These are phyloP conservation scores for Xylariales sp. DNA, from an alignment of 2,329 filamentous ascomycete genomes.

Conservation along the genomic window DNA sequence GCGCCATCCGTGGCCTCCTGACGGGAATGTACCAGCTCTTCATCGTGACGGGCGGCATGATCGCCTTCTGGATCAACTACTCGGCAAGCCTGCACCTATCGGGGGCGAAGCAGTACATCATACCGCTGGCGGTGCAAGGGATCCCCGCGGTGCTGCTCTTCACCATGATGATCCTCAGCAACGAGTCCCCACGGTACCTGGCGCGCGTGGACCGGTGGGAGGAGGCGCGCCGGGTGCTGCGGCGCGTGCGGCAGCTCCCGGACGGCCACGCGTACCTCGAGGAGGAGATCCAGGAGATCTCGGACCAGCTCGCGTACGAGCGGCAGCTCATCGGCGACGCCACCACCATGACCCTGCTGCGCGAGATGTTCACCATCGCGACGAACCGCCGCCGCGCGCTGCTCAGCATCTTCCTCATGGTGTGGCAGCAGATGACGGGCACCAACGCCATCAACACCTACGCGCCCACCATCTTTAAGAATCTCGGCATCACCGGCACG, in stretches of 20 bases:
- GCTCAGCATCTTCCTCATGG: constrained; percentile 56
- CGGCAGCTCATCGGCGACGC: constrained; percentile 50
- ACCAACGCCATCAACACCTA: constrained; percentile 31
- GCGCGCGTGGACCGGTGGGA: constrained; percentile 63
- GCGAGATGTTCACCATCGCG: constrained; percentile 58
- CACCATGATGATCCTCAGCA: constrained; percentile 56
- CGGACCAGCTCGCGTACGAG: constrained; percentile 58
- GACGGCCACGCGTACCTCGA: constrained; percentile 50
- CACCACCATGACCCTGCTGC: constrained; percentile 51
- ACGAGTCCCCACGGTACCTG: constrained; percentile 62
- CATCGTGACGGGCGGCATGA: constrained; percentile 38
- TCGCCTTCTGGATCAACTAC: constrained; percentile 48
- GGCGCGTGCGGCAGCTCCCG: constrained; percentile 50
- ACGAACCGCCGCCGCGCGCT: constrained; percentile 61
- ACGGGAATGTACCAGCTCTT: constrained; percentile 43
- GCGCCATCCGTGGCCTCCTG: constrained; percentile 37
- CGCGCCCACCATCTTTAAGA: constrained; percentile 26
- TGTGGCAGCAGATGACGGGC: constrained; percentile 72
- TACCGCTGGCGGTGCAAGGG: constrained; percentile 60
- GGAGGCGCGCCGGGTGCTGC: constrained; percentile 50
- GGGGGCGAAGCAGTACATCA: constrained; percentile 38
- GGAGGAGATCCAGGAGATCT: constrained; percentile 57
- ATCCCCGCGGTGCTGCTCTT: constrained; percentile 58
- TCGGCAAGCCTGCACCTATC: constrained; percentile 33
- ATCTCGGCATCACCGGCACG: constrained; percentile 36